phyloP scores from a whole-genome alignment of 2,329 filamentous ascomycete genomes.

The Claviceps africana region DNA sequence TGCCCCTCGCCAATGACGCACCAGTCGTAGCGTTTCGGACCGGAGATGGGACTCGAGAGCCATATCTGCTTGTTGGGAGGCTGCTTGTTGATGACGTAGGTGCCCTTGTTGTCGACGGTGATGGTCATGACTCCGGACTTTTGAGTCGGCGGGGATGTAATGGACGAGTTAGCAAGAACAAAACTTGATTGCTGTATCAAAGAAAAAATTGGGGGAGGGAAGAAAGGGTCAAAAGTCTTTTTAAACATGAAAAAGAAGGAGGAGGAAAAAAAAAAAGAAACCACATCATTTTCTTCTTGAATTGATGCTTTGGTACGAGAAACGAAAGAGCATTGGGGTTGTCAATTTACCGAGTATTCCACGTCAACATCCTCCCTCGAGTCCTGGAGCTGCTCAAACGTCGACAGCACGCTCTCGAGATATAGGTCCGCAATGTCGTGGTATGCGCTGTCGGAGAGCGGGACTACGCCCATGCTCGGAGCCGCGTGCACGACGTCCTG shows the following conservation, averaged over 20 bases:
- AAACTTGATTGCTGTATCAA: too few relatives aligned
- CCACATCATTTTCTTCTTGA: not conserved
- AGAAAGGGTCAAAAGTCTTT: not conserved
- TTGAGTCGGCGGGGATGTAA: too few relatives aligned
- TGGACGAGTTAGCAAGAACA: not conserved
- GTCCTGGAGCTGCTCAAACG: constrained; percentile 65
- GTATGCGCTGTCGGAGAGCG: constrained; percentile 58
- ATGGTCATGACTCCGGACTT: constrained; percentile 80
- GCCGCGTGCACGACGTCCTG: constrained; percentile 22
- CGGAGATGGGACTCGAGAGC: constrained; percentile 81
- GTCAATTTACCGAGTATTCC: constrained; percentile 63
- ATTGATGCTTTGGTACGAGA: not conserved
- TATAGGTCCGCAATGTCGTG: constrained; percentile 65
- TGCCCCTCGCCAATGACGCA: constrained; percentile 60
- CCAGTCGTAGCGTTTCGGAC: constrained; percentile 91
- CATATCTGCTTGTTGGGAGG: constrained; percentile 96
- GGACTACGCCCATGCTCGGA: constrained; percentile 37
- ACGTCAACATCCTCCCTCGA: constrained; percentile 64
- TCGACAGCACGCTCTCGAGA: constrained; percentile 42
- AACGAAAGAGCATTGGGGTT: not conserved
- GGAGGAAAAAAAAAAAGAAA: not conserved
- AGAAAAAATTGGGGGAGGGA: not conserved
- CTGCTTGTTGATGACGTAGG: constrained; percentile 95
- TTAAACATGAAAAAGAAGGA: too few relatives aligned
- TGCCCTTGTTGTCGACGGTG: constrained; percentile 53